A percentile compares a stretch with the other conserved stretches of the same genome.
Conservation (phyloP, 768 basidiomycete species). For the Tylopilus sp. region DNA sequence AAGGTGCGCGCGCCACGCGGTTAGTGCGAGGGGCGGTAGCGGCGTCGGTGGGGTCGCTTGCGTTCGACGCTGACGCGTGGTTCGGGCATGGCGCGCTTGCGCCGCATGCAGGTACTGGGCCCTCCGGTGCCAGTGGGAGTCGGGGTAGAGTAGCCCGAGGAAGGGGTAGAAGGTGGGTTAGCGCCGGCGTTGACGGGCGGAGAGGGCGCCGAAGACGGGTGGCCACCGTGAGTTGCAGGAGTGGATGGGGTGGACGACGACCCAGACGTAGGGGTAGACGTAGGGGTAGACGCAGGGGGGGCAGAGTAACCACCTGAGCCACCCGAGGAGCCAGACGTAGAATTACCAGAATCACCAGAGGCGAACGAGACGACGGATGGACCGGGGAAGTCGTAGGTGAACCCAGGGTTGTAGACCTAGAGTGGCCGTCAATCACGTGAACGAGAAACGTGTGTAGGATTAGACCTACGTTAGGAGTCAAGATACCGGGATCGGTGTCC, state of each 20-base stretch:
- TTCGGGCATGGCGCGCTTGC: constrained; percentile 10
- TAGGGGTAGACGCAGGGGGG: not conserved
- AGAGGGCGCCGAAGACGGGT: not conserved
- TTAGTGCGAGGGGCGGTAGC: constrained; percentile 11
- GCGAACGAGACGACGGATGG: constrained; percentile 43
- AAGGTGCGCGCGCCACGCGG: not conserved
- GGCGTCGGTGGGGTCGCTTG: constrained; percentile 19
- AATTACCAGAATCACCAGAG: constrained; percentile 5
- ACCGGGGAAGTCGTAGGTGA: constrained; percentile 50
- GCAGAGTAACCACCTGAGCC: not conserved
- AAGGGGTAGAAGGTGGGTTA: no score
- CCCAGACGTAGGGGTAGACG: not conserved
- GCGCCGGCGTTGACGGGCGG: not conserved
- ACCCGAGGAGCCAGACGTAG: constrained; percentile 4
- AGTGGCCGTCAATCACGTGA: not conserved
- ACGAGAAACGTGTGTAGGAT: not conserved
- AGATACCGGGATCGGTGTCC: constrained; percentile 66
- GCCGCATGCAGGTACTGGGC: constrained; percentile 5
- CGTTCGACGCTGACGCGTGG: not conserved
- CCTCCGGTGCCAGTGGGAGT: constrained; percentile 4
- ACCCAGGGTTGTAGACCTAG: constrained; percentile 27
- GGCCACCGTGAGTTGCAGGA: not conserved
- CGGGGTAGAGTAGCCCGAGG: not conserved
- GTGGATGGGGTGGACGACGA: not conserved
- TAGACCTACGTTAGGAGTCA: constrained; percentile 40